phyloP scores from a whole-genome alignment of 176 grass and related monocot genomes.

The Aegilops tauschii region DNA sequence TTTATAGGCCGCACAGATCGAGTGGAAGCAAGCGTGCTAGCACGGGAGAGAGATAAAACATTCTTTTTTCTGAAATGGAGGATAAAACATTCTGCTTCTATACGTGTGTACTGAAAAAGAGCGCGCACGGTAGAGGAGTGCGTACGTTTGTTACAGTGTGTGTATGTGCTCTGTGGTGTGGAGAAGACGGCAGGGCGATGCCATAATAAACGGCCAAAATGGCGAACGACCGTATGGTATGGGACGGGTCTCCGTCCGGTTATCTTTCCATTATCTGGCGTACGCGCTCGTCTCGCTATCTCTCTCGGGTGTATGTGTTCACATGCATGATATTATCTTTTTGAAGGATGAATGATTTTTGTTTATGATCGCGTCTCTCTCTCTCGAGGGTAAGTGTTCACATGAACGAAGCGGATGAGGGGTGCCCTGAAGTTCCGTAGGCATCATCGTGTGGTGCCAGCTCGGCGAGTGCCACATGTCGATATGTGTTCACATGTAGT shows the following conservation, averaged over 20 bases:
- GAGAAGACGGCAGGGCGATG: neutral
- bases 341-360: neutral
- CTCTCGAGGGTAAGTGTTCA: neutral
- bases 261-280: neutral
- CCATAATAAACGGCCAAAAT: neutral
- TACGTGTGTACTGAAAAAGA: conserved; percentile 8
- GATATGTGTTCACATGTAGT: neutral
- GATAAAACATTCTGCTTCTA: neutral
- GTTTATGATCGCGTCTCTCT: neutral
- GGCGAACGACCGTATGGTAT: neutral
- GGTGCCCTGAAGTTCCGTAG: too few species aligned
- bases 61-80: neutral
- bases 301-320: neutral
- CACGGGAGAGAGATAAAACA: neutral
- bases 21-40: neutral
- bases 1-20: neutral
- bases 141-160: conserved; percentile 21
- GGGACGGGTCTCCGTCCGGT: neutral
- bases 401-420: neutral
- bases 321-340: neutral
- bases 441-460: too few species aligned
- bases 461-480: too few species aligned
- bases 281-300: neutral
- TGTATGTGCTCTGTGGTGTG: neutral
- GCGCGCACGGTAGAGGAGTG: neutral